Evolutionary conservation across 257 asterid genomes (phyloP), one percentile per base, ranked within the genome.

Genomic region (Forsythia viridissima): DNA sequence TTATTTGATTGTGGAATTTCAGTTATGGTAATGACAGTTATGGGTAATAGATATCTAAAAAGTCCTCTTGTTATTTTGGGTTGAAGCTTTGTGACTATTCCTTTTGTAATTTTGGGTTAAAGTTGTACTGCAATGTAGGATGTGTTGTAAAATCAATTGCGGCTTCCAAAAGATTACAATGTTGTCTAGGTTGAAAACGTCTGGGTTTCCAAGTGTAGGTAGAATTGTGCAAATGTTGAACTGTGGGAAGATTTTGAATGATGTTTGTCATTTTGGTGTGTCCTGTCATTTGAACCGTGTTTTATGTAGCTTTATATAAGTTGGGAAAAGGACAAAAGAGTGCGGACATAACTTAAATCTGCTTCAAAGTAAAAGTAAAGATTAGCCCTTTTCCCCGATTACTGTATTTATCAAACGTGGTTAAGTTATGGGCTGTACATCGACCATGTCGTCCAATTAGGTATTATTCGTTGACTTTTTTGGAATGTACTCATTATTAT

Each of bases 311-410:
- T 2, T 42, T 75, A 55, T 42, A 21, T 72, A 75, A 43, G 51
- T 78, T 71, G 34, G 66, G 18, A 75, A 67, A 71, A 8, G 42
- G 76, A 76, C 76, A 41, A 65, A 66, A 63, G 36, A 67, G 52
- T 55, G 80, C 72, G 12, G 20, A 57, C 10, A 13, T 24, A 8
- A 63, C 59, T 55, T 79, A 55, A 71, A 52, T 74, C 61, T 81
- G 61, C 76, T 83, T 73, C 73, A 51, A 38, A 77, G 69, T 74
- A 39, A 77, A 78, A 76, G 75, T 42, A 52, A 71, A 74, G 30
- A 63, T 79, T 66, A 37, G 71, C 66, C 43, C n/a, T 9, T 57
- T 70, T 70, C n/a, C n/a, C 13, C 4, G 5, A 59, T 59, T 59
- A 59, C 67, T n/a, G 34, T 59, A 21, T 20, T 21, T 63, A 24